phyloP scores from a whole-genome alignment of 2,329 filamentous ascomycete species.

The Fragosphaeria purpurea region DNA sequence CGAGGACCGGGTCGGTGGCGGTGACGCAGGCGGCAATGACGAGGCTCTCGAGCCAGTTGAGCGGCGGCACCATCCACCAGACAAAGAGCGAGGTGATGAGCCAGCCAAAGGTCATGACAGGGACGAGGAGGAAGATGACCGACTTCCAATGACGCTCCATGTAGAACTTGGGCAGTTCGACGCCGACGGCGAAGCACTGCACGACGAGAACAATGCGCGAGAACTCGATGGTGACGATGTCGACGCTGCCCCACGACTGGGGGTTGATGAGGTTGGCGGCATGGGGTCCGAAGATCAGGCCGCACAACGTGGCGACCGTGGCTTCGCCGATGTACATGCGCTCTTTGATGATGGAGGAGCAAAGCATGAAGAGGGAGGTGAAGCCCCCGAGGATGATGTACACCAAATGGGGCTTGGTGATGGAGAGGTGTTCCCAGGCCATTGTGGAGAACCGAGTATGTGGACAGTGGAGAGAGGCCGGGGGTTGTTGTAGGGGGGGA shows the following conservation, averaged over 20 bases:
- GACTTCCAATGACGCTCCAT: conserved; percentile 98
- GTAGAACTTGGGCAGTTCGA: conserved; percentile 85
- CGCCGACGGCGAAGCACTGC: conserved; percentile 84
- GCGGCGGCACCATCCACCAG: conserved; percentile 73
- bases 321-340: conserved; percentile 97
- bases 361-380: conserved; percentile 96
- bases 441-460: conserved; percentile 29
- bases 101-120: conserved; percentile 97
- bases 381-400: conserved; percentile 98
- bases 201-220: conserved; percentile 83
- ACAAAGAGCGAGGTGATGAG: conserved; percentile 85
- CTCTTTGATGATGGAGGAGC: conserved; percentile 96
- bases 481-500: not conserved
- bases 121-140: conserved; percentile 75
- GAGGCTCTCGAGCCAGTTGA: conserved; percentile 85
- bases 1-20: conserved; percentile 91
- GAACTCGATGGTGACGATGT: conserved; percentile 82
- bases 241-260: conserved; percentile 66
- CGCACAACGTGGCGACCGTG: conserved; percentile 80
- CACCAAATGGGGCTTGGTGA: conserved; percentile 93
- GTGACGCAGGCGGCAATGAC: conserved; percentile 88
- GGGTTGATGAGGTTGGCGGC: conserved; percentile 74
- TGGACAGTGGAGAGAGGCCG: not conserved
- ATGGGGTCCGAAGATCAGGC: conserved; percentile 81
- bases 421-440: conserved; percentile 70